Evolutionary conservation across 768 basidiomycete species (phyloP), one percentile per base, ranked within the genome.

Genomic region (Podaxis sp.): DNA sequence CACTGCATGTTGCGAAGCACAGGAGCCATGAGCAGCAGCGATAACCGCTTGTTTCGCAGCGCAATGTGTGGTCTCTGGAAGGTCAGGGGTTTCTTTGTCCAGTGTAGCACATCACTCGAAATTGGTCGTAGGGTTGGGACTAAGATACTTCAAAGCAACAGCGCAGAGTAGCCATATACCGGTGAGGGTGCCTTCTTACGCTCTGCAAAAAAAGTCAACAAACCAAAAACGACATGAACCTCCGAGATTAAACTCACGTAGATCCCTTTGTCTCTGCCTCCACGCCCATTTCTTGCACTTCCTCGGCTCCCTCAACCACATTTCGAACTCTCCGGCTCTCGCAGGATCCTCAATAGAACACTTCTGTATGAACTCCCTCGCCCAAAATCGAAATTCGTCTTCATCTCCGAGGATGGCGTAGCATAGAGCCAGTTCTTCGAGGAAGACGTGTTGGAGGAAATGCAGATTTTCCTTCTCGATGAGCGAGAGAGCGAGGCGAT

Each of bases 401-500:
- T 76, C 70, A 20, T 80, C 72, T 12, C 78, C 81, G 11, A 81
- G 72, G 51, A 76, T 71, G 11, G 78, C 77, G 68, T 78, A 78
- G 38, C 76, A 76, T 61, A 77, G 63, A 40, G 77, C 76, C 37
- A 82, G 74, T 63, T 83, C 81, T 65, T 78, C 78, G 36, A 79
- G 66, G 66, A 79, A 80, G 10, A 76, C 61, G 13, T 74, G 71
- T 62, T 76, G 74, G 20, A 82, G 62, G n/a, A 74, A 79, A 8
- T 78, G 74, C 64, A 80, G 69, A 17, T 77, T 76, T 56, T 82
- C 81, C 58, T 75, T 70, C n/a, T 75, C 72, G 20, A 82, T 75
- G 28, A 82, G 65, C 15, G 67, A 68, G 20, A 82, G 72, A 17
- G 78, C 80, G 26, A 74, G 70, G 28, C 69, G 62, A 59, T 80